Conservation (phyloP, 495 filamentous ascomycete species). For the Friedmanniomyces simplex region DNA sequence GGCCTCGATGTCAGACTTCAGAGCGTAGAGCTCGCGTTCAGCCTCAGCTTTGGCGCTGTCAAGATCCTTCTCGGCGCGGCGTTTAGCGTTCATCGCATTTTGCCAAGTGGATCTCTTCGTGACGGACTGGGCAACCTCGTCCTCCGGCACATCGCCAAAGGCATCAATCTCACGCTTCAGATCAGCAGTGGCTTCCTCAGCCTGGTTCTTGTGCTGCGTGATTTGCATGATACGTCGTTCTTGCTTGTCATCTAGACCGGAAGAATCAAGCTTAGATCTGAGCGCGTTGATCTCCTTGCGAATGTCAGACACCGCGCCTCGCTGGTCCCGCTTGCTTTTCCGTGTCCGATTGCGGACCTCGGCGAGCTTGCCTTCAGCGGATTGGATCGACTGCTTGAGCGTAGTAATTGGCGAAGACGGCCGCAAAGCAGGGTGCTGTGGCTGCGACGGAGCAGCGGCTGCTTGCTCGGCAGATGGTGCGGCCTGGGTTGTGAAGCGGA, state of each 20-base stretch:
- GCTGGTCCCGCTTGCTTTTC: conserved; percentile 68
- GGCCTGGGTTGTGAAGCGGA: conserved; percentile 68
- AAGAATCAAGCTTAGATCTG: conserved; percentile 52
- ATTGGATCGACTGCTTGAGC: conserved; percentile 72
- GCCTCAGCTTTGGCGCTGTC: conserved; percentile 51
- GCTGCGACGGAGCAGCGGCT: conserved; percentile 44
- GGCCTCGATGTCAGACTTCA: conserved; percentile 56
- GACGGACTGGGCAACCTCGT: conserved; percentile 51
- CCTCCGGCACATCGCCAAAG: conserved; percentile 57
- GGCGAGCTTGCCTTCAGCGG: conserved; percentile 64
- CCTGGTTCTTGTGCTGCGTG: conserved; percentile 70
- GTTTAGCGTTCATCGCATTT: conserved; percentile 51
- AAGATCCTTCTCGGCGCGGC: conserved; percentile 48
- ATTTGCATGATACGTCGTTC: conserved; percentile 68
- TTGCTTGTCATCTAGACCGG: conserved; percentile 73
- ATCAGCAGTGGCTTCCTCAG: conserved; percentile 58
- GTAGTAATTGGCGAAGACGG: conserved; percentile 73
- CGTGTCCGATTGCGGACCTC: conserved; percentile 69
- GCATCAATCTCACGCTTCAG: conserved; percentile 56
- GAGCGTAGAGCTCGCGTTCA: conserved; percentile 50
- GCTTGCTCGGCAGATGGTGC: conserved; percentile 58
- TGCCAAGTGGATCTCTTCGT: conserved; percentile 52
- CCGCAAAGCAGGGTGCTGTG: conserved; percentile 53
- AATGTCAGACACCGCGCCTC: conserved; percentile 53
- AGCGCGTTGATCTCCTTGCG: conserved; percentile 75